A percentile compares a stretch with the other conserved stretches of the same genome.
phyloP scores from a whole-genome alignment of 345 rosid genomes.

The Sisymbrium irio region DNA sequence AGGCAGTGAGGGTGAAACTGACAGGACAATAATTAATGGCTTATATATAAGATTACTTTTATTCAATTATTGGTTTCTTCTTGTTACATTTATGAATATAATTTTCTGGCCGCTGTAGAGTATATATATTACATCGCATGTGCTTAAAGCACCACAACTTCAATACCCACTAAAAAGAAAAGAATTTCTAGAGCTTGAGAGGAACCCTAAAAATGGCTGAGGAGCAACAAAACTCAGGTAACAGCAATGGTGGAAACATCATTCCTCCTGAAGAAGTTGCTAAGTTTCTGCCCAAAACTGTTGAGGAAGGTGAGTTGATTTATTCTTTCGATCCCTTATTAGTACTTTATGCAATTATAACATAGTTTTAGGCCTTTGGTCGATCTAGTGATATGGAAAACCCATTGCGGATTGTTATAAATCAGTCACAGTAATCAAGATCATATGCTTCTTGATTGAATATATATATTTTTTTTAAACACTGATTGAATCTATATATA shows the following conservation, averaged over 20 bases:
- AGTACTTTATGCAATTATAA: not conserved
- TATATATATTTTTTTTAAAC: not conserved
- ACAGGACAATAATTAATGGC: not conserved
- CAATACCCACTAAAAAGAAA: not conserved
- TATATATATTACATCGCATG: conserved; percentile 1
- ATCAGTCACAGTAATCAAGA: not conserved
- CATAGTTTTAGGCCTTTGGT: not conserved
- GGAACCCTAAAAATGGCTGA: conserved; percentile 21
- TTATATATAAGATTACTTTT: not conserved
- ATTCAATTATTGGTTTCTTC: not conserved
- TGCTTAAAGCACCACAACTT: not conserved
- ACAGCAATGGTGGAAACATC: conserved; percentile 23
- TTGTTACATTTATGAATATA: not conserved
- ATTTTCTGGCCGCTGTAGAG: not conserved
- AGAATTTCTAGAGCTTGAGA: conserved; percentile 9
- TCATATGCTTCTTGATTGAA: conserved; percentile 1
- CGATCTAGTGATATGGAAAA: not conserved
- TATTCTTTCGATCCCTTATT: not conserved
- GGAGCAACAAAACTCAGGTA: conserved; percentile 14
- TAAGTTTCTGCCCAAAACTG: conserved; percentile 32
- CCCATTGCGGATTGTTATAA: not conserved
- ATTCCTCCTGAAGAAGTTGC: conserved; percentile 40
- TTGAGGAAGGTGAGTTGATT: conserved; percentile 33
- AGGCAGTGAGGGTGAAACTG: not conserved
- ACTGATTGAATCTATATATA: not conserved